Base-by-base conservation (phyloP, 2,329 filamentous ascomycete genomes). In the Botrytis aclada region DNA sequence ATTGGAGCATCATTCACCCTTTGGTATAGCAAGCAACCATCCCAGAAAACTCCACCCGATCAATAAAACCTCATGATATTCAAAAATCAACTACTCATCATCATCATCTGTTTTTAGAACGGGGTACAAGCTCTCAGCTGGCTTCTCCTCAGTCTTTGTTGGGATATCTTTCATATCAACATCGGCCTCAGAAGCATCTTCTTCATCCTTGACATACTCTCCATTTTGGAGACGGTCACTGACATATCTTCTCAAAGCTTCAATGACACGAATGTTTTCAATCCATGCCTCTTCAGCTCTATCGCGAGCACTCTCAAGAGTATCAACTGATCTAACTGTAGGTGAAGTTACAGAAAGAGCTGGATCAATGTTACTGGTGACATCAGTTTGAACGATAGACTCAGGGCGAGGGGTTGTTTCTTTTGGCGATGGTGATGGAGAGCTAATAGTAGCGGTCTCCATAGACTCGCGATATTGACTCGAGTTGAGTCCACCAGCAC, bases 241-340 rank as follows among this genome's bases (percentile, higher is more conserved):
- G 70, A 92, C 84, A 74, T 88, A 87, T 75, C 87, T 85, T 56
- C 88, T 85, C 54, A 92, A 84, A 61, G 84, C 86, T 82, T 91
- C 89, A 70, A 91, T 89, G 69, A 88, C 85, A 51, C 89, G 88
- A 80, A 91, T 87, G 79, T 91, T 89, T 81, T 90, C 88, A 20
- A 91, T 82, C 89, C 89, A 91, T 72, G 85, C 84, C 78, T 91
- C 89, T 79, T 91, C 86, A 78, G 90, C 88, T 39, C 87, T 86
- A 78, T 89, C 87, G 72, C 85, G 85, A 60, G 85, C 84, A 54
- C 84, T 83, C 2, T 85, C 84, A 74, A 85, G 86, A 4, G 80
- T 81, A 74, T 90, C 87, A 32, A 39, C 37, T 9, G 87, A 89
- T 67, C 86, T 84, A 5, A 82, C 85, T 0, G 87, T 87, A 12